Evolutionary conservation across 2,329 filamentous ascomycete genomes (phyloP).

Genomic region (Penicillium glabrum): DNA sequence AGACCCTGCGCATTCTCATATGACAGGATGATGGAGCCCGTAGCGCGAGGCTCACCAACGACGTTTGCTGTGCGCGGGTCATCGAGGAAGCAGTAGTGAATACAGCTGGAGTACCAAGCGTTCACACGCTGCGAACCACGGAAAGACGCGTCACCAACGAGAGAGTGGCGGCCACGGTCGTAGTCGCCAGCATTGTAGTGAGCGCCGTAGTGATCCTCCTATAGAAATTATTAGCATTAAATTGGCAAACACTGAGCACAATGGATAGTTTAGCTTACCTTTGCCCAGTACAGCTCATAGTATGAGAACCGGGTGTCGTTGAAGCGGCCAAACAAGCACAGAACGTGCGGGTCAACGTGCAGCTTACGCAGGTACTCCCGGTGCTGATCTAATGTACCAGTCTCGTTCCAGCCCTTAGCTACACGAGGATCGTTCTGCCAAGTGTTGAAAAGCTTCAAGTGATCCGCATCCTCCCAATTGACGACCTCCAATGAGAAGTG

Average conservation of each 20-base stretch:
- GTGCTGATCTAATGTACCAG: constrained; percentile 73
- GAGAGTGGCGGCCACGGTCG: constrained; percentile 61
- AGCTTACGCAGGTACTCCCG: constrained; percentile 67
- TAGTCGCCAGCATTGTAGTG: constrained; percentile 58
- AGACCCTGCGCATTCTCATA: constrained; percentile 76
- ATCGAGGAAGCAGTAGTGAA: constrained; percentile 61
- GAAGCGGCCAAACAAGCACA: constrained; percentile 70
- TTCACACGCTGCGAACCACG: constrained; percentile 57
- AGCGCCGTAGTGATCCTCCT: constrained; percentile 62
- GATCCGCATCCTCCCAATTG: constrained; percentile 63
- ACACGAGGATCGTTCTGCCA: constrained; percentile 87
- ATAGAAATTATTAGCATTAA: constrained; percentile 2
- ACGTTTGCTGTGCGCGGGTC: constrained; percentile 56
- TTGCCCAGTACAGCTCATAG: constrained; percentile 79
- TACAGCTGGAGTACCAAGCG: constrained; percentile 58
- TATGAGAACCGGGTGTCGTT: constrained; percentile 72
- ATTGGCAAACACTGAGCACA: neutral
- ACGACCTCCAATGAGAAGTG: constrained; percentile 76
- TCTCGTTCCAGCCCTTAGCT: constrained; percentile 77
- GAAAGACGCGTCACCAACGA: constrained; percentile 58
- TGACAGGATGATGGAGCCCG: constrained; percentile 67
- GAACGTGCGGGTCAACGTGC: constrained; percentile 69
- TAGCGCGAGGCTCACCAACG: constrained; percentile 68
- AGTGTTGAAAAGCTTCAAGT: constrained; percentile 69
- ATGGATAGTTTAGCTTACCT: constrained; percentile 43